Base-by-base conservation (phyloP, 257 asterid species). In the Anisodus acutangulus region DNA sequence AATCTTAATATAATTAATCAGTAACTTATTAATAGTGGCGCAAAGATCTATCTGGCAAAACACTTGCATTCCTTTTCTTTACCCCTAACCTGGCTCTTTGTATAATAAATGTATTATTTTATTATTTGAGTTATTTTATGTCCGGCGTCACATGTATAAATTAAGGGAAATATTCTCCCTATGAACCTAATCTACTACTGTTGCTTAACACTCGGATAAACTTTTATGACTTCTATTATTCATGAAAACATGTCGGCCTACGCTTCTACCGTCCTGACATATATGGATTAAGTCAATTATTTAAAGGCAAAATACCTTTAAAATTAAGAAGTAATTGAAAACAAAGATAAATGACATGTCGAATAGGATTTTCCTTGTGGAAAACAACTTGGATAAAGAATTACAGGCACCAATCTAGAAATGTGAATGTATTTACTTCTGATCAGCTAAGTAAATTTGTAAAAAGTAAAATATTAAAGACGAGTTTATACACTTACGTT, bases 101-200 rank as follows among this genome's bases (percentile, higher is more conserved):
- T 41, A 41, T 41, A 5, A 41, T 41, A 41, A 41, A 31, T 64
- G 26, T 66, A 9, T 47, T 53, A 63, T 82, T 17, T 13, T 67
- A 47, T 8, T 37, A 69, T 63, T 41, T 69, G 17, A 31, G 10
- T 12, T 49, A n/a, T 83, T 58, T 39, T 2, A 54, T 54, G 51
- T 70, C 45, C 69, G 64, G 26, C 49, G 1, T 31, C 64, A 12
- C 85, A 83, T 69, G 71, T 60, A 62, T n/a, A 83, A 76, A 68
- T 83, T 35, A 22, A 39, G 41, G 79, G 79, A 82, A 4, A 82
- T 60, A 82, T 49, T 47, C 26, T 66, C 43, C 66, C 43, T 4
- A 16, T 10, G 22, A 80, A 59, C 72, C 58, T n/a, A n/a, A 59
- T 58, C 54, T 37, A 37, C 39, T 15, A 17, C 11, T 57, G 19